Evolutionary conservation across 2,329 filamentous ascomycete genomes (phyloP).

Genomic region (Aureobasidium sp.): DNA sequence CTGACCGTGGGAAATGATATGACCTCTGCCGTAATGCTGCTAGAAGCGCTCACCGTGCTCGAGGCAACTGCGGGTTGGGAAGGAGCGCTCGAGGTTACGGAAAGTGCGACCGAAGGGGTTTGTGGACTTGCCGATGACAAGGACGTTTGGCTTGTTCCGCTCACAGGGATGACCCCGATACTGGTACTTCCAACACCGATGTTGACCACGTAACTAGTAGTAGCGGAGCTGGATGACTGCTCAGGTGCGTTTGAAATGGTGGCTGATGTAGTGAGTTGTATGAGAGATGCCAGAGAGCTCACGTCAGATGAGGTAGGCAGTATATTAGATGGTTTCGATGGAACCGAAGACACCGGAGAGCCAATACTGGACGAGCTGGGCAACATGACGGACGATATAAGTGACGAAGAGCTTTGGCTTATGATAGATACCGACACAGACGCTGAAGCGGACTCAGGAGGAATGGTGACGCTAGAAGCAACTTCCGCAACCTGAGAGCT

Average conservation of each 20-base stretch:
- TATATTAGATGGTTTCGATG: too few species aligned
- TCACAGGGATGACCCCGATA: neutral
- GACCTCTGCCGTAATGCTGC: neutral
- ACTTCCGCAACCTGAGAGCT: neutral
- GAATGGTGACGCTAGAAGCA: neutral
- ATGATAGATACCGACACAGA: neutral
- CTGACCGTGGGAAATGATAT: neutral
- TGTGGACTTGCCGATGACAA: neutral
- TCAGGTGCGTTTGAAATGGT: neutral
- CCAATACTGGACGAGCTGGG: neutral
- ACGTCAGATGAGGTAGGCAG: neutral
- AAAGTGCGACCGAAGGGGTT: neutral
- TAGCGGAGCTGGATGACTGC: neutral
- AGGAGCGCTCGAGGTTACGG: neutral
- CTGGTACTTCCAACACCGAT: neutral
- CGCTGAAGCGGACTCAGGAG: neutral
- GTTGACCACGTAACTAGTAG: neutral
- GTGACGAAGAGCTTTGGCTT: neutral
- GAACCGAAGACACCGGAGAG: neutral
- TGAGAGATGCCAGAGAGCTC: neutral
- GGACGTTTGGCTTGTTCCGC: neutral
- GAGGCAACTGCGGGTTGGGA: neutral
- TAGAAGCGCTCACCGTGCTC: neutral
- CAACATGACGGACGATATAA: too few species aligned
- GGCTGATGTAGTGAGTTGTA: neutral